phyloP scores from a whole-genome alignment of 2,329 filamentous ascomycete species.

The Ophiognomonia clavigignenti-juglandacearum region DNA sequence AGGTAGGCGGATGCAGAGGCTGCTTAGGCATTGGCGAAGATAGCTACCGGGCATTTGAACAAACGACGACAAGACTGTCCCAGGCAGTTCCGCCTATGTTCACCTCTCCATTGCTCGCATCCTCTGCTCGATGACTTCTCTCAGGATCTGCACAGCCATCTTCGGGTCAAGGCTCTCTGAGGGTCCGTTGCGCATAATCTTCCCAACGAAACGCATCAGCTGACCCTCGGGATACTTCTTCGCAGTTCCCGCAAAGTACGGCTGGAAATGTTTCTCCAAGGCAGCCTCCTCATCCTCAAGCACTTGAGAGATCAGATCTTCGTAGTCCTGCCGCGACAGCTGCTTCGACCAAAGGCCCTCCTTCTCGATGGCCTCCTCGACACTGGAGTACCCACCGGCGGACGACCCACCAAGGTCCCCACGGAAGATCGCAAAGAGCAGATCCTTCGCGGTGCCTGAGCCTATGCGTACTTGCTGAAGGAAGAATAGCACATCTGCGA shows the following conservation, averaged over 20 bases:
- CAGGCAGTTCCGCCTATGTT: no score
- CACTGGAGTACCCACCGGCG: conserved; percentile 27
- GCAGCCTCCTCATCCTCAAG: conserved; percentile 42
- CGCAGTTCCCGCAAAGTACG: conserved; percentile 20
- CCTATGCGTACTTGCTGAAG: conserved; percentile 47
- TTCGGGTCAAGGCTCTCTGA: conserved; percentile 51
- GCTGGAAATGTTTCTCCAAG: conserved; percentile 37
- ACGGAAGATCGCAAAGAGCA: conserved; percentile 48
- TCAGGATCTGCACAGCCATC: conserved; percentile 44
- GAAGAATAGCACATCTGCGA: conserved; percentile 47
- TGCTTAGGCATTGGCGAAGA: no score
- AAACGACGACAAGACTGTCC: no score
- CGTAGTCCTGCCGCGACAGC: conserved; percentile 43
- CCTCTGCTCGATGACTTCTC: conserved; percentile 23
- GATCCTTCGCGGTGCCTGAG: conserved; percentile 52
- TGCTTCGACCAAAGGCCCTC: conserved; percentile 52
- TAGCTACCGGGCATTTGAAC: no score
- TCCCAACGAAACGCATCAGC: conserved; percentile 56
- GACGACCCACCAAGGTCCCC: conserved; percentile 29
- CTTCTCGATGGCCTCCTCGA: conserved; percentile 39
- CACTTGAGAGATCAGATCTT: conserved; percentile 37
- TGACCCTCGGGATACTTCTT: conserved; percentile 50
- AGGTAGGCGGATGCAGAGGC: no score
- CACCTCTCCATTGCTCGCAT: not conserved
- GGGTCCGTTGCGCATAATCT: conserved; percentile 50